These are phyloP conservation scores for Capsella rubella DNA, from an alignment of 441 rosid genomes.

Conservation along the genomic window DNA sequence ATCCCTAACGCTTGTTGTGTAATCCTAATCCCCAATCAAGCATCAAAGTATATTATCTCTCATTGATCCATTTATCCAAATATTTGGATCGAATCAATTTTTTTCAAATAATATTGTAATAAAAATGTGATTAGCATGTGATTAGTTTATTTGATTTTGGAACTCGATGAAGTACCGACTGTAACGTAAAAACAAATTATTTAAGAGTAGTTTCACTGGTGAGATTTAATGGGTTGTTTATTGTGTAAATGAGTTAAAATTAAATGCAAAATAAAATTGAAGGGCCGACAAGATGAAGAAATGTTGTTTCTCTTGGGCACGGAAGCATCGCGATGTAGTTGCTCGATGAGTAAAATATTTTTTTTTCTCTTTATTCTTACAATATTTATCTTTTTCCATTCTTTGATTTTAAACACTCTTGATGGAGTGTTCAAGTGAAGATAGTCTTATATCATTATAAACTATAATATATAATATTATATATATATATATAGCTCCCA, in stretches of 20 bases:
- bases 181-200: too few species aligned
- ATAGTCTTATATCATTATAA: not conserved
- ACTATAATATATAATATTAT: not conserved
- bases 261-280: too few species aligned
- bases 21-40: slow-evolving; percentile 23
- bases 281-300: too few species aligned
- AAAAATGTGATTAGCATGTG: slow-evolving; percentile 9
- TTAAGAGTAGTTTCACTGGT: too few species aligned
- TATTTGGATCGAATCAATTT: slow-evolving; percentile 15
- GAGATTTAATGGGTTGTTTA: too few species aligned
- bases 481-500: not conserved
- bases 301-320: too few species aligned
- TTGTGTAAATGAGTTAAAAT: too few species aligned
- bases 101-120: not conserved
- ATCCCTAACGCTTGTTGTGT: slow-evolving; percentile 21
- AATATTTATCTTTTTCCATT: too few species aligned
- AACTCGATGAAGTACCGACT: not conserved
- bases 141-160: not conserved
- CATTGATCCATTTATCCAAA: slow-evolving; percentile 12
- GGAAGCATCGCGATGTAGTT: too few species aligned
- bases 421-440: not conserved
- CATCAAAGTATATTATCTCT: slow-evolving; percentile 31
- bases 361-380: too few species aligned
- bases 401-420: too few species aligned
- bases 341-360: too few species aligned